Conservation (phyloP, 306 rosid genomes). For the Casuarina glauca region DNA sequence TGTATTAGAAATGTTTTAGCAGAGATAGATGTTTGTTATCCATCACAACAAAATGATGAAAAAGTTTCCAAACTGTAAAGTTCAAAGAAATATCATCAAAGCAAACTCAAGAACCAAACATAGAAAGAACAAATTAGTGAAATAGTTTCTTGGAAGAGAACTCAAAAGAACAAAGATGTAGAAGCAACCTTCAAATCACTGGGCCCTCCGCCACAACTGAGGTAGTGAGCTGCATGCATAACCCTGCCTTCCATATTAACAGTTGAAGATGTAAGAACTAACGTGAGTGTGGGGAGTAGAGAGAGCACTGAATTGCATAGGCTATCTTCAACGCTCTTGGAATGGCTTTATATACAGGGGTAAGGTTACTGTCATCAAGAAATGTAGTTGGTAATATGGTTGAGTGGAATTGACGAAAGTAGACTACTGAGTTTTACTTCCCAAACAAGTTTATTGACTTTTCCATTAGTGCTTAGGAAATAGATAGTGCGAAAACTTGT, state of each 20-base stretch:
- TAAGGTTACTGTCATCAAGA: not conserved
- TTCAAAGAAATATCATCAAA: not conserved
- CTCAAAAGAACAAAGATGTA: not conserved
- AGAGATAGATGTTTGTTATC: not conserved
- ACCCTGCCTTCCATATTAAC: not conserved
- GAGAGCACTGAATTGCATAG: not conserved
- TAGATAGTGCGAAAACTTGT: not conserved
- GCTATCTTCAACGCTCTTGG: not conserved
- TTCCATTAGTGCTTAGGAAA: not conserved
- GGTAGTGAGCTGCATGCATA: conserved; percentile 8
- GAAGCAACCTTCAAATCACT: not conserved
- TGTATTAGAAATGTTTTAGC: no score
- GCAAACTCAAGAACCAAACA: not conserved
- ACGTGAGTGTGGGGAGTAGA: not conserved
- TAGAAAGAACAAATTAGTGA: no score
- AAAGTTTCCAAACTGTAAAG: not conserved
- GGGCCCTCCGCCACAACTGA: not conserved
- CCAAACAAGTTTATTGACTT: not conserved
- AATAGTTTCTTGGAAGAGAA: no score
- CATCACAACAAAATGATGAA: not conserved
- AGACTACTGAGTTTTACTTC: no score
- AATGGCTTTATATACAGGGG: not conserved
- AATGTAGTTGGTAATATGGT: not conserved
- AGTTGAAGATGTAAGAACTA: not conserved
- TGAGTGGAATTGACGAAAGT: not conserved